phyloP scores from a whole-genome alignment of 225 moss, liverwort and hornwort species.

The Antitrichia curtipendula region DNA sequence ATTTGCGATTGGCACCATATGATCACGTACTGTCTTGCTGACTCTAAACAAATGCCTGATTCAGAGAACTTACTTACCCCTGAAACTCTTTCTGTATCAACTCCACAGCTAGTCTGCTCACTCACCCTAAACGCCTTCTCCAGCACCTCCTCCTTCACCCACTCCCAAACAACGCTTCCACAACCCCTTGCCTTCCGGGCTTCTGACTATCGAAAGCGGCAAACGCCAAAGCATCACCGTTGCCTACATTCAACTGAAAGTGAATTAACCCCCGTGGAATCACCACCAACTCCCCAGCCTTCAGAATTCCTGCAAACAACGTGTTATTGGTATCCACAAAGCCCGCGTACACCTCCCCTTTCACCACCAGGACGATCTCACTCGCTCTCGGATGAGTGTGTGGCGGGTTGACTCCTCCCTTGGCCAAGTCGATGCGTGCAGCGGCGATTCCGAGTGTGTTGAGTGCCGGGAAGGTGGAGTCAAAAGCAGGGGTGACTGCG shows the following conservation, averaged over 20 bases:
- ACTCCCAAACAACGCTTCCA: neutral
- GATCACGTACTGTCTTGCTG: neutral
- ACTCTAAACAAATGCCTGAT: neutral
- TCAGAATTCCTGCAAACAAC: neutral
- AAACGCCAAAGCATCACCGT: neutral
- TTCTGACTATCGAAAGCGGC: neutral
- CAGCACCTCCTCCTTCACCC: neutral
- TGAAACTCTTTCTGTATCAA: neutral
- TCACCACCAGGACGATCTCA: neutral
- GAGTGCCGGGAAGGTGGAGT: neutral
- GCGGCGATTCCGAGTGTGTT: neutral
- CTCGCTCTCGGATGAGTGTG: neutral
- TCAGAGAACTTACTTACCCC: too few relatives aligned
- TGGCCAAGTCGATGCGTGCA: neutral
- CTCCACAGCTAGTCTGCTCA: neutral
- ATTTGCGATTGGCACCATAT: neutral
- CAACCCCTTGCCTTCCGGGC: neutral
- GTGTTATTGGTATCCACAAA: neutral
- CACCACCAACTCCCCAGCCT: neutral
- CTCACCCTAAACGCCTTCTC: neutral
- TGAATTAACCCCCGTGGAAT: neutral
- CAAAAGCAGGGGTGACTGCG: neutral
- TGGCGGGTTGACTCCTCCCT: neutral
- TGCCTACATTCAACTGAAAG: neutral
- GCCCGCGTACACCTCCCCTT: neutral